phyloP scores from a whole-genome alignment of 108 stramenopile species.

The Schizochytrium sp. region DNA sequence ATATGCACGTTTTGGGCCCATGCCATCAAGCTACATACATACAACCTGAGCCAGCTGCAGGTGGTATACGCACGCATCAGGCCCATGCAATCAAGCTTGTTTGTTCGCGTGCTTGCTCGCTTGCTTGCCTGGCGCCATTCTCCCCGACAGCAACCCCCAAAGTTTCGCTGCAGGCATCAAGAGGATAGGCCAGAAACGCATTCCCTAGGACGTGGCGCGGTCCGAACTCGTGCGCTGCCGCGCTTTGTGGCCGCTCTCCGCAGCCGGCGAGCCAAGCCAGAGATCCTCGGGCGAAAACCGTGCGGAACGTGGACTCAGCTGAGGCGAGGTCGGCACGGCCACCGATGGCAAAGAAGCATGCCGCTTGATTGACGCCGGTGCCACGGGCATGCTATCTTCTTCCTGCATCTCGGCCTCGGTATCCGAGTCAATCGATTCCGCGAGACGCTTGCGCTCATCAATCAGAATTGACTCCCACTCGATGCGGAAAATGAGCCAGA shows the following conservation, averaged over 20 bases:
- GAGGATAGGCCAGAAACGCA: background rate
- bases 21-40: no score
- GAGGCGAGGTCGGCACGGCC: background rate
- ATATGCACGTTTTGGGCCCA: no score
- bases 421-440: background rate
- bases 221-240: background rate
- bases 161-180: background rate
- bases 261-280: background rate
- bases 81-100: no score
- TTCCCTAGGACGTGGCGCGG: background rate
- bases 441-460: background rate
- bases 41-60: no score
- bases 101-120: no score
- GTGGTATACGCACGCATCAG: no score
- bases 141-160: no score
- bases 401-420: background rate
- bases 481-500: constrained; percentile 2
- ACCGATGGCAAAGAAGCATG: background rate
- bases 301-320: background rate
- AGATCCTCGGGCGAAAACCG: background rate
- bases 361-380: background rate
- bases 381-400: background rate
- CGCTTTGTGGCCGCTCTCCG: background rate
- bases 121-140: no score
- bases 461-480: background rate